Evolutionary conservation across 2,329 filamentous ascomycete genomes (phyloP), one percentile per base, ranked within the genome.

Genomic region (Trichophyton mentagrophytes): DNA sequence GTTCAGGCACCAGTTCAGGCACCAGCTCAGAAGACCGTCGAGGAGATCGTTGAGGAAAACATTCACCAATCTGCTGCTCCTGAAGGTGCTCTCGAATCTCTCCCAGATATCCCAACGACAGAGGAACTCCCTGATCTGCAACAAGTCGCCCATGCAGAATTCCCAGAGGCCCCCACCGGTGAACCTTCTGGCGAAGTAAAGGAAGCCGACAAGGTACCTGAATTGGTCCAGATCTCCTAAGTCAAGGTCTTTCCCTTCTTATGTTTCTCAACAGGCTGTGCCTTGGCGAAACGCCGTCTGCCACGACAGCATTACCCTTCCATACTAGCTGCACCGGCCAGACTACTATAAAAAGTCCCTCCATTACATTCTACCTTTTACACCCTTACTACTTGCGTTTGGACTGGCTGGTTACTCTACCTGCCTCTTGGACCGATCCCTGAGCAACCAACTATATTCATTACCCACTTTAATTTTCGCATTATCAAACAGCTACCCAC

Each of bases 151-250:
- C 68, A 66, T 40, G 59, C 61, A 13, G 77, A 79, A 64, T 78
- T 80, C 67, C 77, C 77, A n/a, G 64, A 69, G 36, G 73, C 67
- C 9, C 68, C 70, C 17, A 66, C 68, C 59, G 66, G 63, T 36
- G 71, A 74, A 17, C 60, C 59, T 15, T 11, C 58, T n/a, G 44
- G 25, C 15, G 57, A 60, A 15, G 55, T 60, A 15, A 36, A 55
- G 27, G 49, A 61, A 11, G 49, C 59, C 42, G 30, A 46, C 20
- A 53, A 60, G 22, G 27, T 11, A 13, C 46, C 47, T n/a, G 55
- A 62, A 27, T 59, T 57, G 20, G 38, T 61, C 30, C 56, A 57
- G 13, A 53, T 49, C 7, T 51, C 60, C 25, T 64, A 62, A 61
- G 27, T 3, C 2, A 30, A 22, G n/a, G 6, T 30, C 49, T n/a